Percentiles rank a stretch among this genome's conserved stretches.
Conservation (phyloP, 805 yeast species). For the Cyberlindnera euphorbiae region DNA sequence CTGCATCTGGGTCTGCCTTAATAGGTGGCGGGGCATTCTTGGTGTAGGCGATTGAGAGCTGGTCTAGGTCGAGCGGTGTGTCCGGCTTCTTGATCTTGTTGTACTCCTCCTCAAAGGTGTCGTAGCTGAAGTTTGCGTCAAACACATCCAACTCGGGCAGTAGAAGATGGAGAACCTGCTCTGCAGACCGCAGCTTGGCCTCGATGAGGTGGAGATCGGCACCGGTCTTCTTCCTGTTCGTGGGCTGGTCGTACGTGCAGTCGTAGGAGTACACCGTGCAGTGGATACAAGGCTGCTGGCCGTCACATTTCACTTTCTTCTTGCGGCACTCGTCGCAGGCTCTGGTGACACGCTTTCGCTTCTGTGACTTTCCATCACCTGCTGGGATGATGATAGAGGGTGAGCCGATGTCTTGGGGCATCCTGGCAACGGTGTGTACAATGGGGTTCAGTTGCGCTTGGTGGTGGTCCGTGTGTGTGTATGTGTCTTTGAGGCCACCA, state of each 20-base stretch:
- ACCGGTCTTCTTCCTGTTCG: constrained; percentile 38
- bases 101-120: constrained; percentile 19
- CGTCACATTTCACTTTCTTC: constrained; percentile 78
- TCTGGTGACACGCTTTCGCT: constrained; percentile 61
- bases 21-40: constrained; percentile 5
- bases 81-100: constrained; percentile 1
- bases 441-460: too few relatives aligned
- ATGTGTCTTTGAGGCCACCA: too few relatives aligned
- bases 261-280: constrained; percentile 78
- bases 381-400: constrained; percentile 6
- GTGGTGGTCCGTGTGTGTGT: too few relatives aligned
- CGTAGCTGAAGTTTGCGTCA: constrained; percentile 27
- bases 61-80: constrained; percentile 6
- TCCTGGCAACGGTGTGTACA: too few relatives aligned
- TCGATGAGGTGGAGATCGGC: constrained; percentile 31
- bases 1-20: constrained; percentile 4
- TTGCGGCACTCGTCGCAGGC: constrained; percentile 76
- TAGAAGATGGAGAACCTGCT: constrained; percentile 29
- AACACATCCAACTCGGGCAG: constrained; percentile 38
- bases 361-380: constrained; percentile 26
- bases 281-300: constrained; percentile 71
- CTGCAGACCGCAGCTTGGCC: constrained; percentile 31
- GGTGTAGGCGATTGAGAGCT: constrained; percentile 11
- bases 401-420: constrained; percentile 3
- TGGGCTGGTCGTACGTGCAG: constrained; percentile 72